phyloP scores from a whole-genome alignment of 306 rosid species.

The Medicago lupulina region DNA sequence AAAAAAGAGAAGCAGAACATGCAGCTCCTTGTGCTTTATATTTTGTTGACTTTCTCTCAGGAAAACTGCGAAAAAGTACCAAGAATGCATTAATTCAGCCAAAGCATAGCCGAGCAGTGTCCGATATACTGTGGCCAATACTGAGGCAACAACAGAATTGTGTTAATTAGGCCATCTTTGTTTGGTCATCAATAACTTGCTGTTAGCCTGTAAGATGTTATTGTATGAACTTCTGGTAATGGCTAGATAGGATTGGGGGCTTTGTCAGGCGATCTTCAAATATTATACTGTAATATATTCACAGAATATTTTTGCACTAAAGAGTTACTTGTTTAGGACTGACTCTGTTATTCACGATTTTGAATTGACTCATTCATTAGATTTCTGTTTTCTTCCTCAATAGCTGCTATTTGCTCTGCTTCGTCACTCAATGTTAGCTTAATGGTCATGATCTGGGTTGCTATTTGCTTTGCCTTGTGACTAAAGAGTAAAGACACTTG shows the following conservation, averaged over 20 bases:
- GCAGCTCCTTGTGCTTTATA: conserved; percentile 7
- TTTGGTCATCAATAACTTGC: conserved; percentile 7
- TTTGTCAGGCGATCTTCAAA: conserved; percentile 14
- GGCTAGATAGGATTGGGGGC: not conserved
- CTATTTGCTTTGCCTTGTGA: not conserved
- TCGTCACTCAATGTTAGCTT: not conserved
- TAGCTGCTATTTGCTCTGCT: not conserved
- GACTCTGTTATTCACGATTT: not conserved
- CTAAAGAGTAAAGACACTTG: not conserved
- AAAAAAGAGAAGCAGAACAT: conserved; percentile 21
- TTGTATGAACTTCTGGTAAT: conserved; percentile 1
- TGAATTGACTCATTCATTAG: not conserved
- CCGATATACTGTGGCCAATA: conserved; percentile 14
- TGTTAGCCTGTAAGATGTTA: conserved; percentile 4
- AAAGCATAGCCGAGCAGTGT: not conserved
- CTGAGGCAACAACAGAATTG: conserved; percentile 13
- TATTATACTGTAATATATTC: conserved; percentile 11
- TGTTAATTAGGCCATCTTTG: not conserved
- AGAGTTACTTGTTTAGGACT: not conserved
- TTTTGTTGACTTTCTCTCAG: conserved; percentile 1
- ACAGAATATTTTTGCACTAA: conserved; percentile 2
- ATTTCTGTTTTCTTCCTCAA: not conserved
- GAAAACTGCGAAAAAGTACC: conserved; percentile 1
- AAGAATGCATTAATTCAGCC: conserved; percentile 21
- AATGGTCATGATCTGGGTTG: not conserved